Conservation (phyloP, 495 filamentous ascomycete genomes). For the Annulohypoxylon bovei region DNA sequence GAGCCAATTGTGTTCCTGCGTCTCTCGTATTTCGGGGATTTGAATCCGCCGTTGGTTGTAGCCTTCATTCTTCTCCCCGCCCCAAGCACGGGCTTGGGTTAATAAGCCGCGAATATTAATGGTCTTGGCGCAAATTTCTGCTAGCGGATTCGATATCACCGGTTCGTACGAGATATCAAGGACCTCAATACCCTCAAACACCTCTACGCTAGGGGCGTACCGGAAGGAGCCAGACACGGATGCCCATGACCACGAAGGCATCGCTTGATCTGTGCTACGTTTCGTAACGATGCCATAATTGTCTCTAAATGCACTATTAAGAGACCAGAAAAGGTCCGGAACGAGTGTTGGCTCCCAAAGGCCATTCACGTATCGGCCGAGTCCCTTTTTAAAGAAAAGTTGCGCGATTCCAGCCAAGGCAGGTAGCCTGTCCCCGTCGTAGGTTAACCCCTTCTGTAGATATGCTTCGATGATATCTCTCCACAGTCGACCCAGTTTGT, state of each 20-base stretch:
- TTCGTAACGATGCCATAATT: conserved; percentile 7
- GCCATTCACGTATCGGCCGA: conserved; percentile 25
- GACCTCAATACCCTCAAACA: conserved; percentile 19
- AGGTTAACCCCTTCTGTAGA: conserved; percentile 20
- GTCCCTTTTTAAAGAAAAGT: conserved; percentile 13
- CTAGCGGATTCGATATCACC: not conserved
- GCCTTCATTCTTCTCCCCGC: not conserved
- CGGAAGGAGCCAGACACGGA: conserved; percentile 24
- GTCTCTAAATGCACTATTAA: not conserved
- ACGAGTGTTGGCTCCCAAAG: conserved; percentile 17
- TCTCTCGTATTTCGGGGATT: not conserved
- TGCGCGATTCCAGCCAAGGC: conserved; percentile 28
- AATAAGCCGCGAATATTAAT: conserved; percentile 10
- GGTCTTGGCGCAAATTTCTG: conserved; percentile 1
- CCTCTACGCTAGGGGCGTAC: not conserved
- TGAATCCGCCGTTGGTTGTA: conserved; percentile 7
- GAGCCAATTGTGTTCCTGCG: conserved; percentile 4
- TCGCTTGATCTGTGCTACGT: conserved; percentile 15
- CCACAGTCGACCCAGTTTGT: conserved; percentile 9
- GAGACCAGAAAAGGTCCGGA: conserved; percentile 14
- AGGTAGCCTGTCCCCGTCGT: conserved; percentile 23
- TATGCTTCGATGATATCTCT: conserved; percentile 19
- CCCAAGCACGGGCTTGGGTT: conserved; percentile 13
- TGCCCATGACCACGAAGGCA: conserved; percentile 35
- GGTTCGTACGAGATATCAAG: conserved; percentile 8